Evolutionary conservation across 805 yeast genomes (phyloP), one percentile per base, ranked within the genome.

Genomic region (Saturnispora serradocipensis): DNA sequence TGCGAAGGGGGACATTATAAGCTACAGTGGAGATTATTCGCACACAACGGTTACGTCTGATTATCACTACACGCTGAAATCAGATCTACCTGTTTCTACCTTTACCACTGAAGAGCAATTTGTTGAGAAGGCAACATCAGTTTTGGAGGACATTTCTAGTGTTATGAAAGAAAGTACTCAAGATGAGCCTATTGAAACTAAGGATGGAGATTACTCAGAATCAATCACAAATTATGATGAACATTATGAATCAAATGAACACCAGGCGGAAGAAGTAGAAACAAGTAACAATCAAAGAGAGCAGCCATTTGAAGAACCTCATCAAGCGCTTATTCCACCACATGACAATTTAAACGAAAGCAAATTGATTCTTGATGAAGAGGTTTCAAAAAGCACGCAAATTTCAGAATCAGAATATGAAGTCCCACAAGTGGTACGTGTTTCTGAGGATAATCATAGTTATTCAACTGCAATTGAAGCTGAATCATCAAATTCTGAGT

Each of bases 1-100:
- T 9, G 34, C 50, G 4, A 48, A 49, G 13, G 40, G 30, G 35
- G 58, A 55, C 27, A 52, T 51, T 3, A 43, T 55, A 24, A 35
- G 36, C 9, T 7, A 9, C 20, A 49, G 47, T 49, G 51, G 27
- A 13, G 52, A 53, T n/a, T 15, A 36, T 16, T 20, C 51, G 6
- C 44, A 38, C 4, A 34, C 44, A 9, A 20, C 43, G 3, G 22
- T 24, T 48, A 32, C 30, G 20, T 11, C 30, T 6, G n/a, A 34
- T 22, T 4, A 10, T 24, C 10, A 32, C 20, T 7, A 18, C 8
- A 10, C 28, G 3, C 11, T 11, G 5, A n/a, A 43, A 5, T 8
- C 32, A 5, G 45, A 47, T 2, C 20, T 44, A 11, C 39, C 50
- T 24, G 3, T 36, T 20, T 5, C 44, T 15, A 36, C 49, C 7